Base-by-base conservation (phyloP, 2,329 filamentous ascomycete species). In the Ophiosphaerella narmari region DNA sequence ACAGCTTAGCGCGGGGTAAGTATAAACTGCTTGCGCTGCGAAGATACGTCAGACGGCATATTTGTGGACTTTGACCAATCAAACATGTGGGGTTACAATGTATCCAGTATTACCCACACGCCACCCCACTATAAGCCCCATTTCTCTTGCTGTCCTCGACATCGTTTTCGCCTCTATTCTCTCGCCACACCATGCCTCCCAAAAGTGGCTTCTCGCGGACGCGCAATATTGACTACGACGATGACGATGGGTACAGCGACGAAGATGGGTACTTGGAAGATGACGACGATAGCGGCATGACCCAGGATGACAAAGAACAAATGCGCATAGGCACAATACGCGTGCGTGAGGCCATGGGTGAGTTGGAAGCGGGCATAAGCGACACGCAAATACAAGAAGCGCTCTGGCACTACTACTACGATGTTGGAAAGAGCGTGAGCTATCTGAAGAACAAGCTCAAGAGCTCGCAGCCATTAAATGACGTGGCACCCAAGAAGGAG, bases 381-480 rank as follows among this genome's bases (percentile, higher is more conserved):
- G 83, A 87, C 52, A 77, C 79, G 33, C 88, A 96, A 67, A 93
- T 97, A 55, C 86, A 96, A 70, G 93, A 97, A 54, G 84, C 92
- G 0, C 75, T 99, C 13, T 97, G 91, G 91, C 86, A 99, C 74
- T 97, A 97, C 74, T 97, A 93, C 72, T 97, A 92, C 70, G 92
- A 99, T 65, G 80, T 96, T 26, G 88, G 86, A 49, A 96, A 96
- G 74, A 86, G 90, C 1, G 87, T 95, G 33, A 80, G 83, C 48
- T 97, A 95, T 67, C 75, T 99, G 50, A 83, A 86, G 55, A 88
- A 86, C 80, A 86, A 60, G 37, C 24, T 50, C 3, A 50, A 50
- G 8, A 24, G 4, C 21, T 38, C 33, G 45, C 59, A 65, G 38
- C 59, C 62, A 18, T 62, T 64, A 3, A 72, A 66, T 51, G 54